Base-by-base conservation (phyloP, 202 grass and related monocot genomes). In the Zoysia matrella region DNA sequence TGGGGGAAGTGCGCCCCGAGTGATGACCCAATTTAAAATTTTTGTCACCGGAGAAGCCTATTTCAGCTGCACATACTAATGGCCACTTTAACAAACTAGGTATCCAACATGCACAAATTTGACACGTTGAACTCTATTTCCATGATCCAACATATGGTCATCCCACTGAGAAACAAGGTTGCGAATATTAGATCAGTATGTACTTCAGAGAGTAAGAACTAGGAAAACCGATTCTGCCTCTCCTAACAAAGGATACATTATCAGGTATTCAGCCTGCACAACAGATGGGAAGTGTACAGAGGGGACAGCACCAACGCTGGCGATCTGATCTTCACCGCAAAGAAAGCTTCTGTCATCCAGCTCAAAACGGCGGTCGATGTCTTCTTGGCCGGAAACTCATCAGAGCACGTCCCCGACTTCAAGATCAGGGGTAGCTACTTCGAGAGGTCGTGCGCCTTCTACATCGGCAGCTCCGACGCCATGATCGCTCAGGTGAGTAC, bases 401-500 rank as follows among this genome's bases (percentile, higher is more conserved):
- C 16, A 41, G 53, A 91, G 39, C 6, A 78, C 7, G 40, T 2
- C 4, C 74, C 60, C 11, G 89, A 91, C 71, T 85, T 91, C 40
- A 91, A 69, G 85, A 67, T 91, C 48, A 91, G 61, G 8, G 81
- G 77, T 4, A 86, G 72, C 65, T 82, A 81, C 60, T 65, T 65
- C 9, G 4, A 72, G 1, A 55, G 52, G 18, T 51, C 80, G 11
- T 76, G 80, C 48, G 50, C 47, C 22, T 54, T 91, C 13, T 87
- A 91, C 30, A 71, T 76, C 1, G 89, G 89, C 3, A 51, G 75
- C 6, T 87, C 89, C 2, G 36, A 87, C 60, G 79, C 8, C 48
- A 44, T 82, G 1, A 43, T 91, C 50, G 89, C 89, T 3, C 89
- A 85, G 47, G 89, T 91, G 76, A 57, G 52, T 47, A 11, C 4